Evolutionary conservation across 805 yeast genomes (phyloP), one percentile per base, ranked within the genome.

Genomic region (Kregervanrija delftensis): DNA sequence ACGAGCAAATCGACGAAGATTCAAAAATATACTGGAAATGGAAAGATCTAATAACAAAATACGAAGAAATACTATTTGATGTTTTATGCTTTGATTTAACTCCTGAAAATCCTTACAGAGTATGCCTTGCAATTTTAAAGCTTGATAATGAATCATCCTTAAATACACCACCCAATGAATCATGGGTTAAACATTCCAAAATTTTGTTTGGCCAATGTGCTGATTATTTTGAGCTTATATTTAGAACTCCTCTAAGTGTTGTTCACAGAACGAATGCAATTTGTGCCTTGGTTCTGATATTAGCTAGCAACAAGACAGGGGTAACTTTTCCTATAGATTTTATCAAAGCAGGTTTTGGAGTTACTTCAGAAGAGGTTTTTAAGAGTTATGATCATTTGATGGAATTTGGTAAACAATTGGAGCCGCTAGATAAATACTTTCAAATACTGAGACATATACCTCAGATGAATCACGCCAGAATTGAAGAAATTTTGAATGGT

Each of bases 1-100:
- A 59, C 39, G 63, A 64, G 39, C 59, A 55, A 39, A 69, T 65
- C 28, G 73, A 66, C 47, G 76, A 68, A 56, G 74, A 67, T 49
- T 65, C 66, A 17, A 71, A 66, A 57, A 77, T 68, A 38, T 77
- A 66, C 50, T 69, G 73, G 73, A 65, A 67, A 54, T 79, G 75
- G 82, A 64, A 66, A 49, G 81, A 70, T 49, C 61, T 61, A 12
- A 65, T 77, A 31, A 63, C 68, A 11, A 66, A 55, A 59, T 65
- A 66, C 37, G 84, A 71, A 45, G 78, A 65, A 56, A 58, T 66
- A 52, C 61, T 68, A 45, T 65, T 69, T 42, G 76, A 68, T 49
- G 65, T 68, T 1, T 49, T 69, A 8, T 73, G 75, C 51, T 79
- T 71, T 52, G 83, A 77, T 51, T 64, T 76, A 41, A 62, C 63